Base-by-base conservation (phyloP, 495 filamentous ascomycete species). In the Penicillium manginii region DNA sequence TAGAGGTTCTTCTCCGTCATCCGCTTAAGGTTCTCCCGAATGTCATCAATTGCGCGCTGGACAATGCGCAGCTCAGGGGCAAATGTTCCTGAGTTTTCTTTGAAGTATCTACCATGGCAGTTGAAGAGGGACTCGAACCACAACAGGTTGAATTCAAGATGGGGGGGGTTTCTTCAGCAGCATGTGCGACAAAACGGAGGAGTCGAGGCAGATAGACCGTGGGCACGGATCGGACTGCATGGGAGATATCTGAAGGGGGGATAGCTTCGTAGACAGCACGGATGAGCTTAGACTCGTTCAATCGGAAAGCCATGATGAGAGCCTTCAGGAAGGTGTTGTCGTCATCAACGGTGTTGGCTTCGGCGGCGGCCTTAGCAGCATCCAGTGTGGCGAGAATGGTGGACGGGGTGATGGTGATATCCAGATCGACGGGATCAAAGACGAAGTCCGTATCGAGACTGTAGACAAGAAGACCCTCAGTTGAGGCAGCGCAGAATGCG, bases 361-460 rank as follows among this genome's bases (percentile, higher is more conserved):
- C 65, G 15, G 68, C 53, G 7, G 75, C 69, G 23, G 62, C 52
- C 61, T 74, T 73, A 19, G 73, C 72, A 15, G 65, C 72, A 43
- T 86, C 81, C n/a, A 97, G 79, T 9, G 90, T 87, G 10, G 84
- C 80, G 2, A 96, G 75, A 3, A 91, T 96, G 31, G 82, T 88
- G 2, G 87, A 86, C 0, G 92, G 92, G 5, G 94, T 98, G 58
- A 98, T 89, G 42, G 88, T 86, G 63, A 98, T 88, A 65, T 96
- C 93, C 6, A 98, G 86, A 70, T 98, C 96, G 69, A 96, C 96
- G 2, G 94, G 94, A 71, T 98, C 94, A 65, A 98, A 98, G 15
- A 78, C 68, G 23, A 93, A 81, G 3, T 83, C 81, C 17, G 81
- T 87, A 67, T 98, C 94, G 37, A 98, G 78, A 52, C 88, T 91